Evolutionary conservation across 2,329 filamentous ascomycete genomes (phyloP), one percentile per base, ranked within the genome.

Genomic region (Daldinia sp.): DNA sequence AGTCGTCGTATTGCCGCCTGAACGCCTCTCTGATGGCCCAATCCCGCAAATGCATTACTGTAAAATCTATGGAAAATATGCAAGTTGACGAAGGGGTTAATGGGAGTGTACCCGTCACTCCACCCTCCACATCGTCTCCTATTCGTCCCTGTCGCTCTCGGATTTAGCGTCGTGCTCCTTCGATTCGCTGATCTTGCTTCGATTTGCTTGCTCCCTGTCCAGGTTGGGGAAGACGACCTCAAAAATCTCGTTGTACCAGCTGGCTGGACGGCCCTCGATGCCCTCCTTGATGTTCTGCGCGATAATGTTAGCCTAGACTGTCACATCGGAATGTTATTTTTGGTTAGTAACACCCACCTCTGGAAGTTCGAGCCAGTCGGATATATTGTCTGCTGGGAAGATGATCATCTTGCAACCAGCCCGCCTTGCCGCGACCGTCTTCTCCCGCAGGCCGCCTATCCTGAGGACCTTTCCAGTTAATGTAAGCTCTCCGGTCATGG

Each of bases 401-500:
- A 99, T 91, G 74, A 99, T 90, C 81, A 90, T 97, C 81, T 92
- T 96, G 76, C 94, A 97, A 61, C 97, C 96, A 23, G 96, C 96
- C 71, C 96, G 87, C 77, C 94, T 88, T 65, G 96, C 97, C 33
- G 96, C 96, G 42, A 99, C 95, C 6, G 96, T 98, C 90, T 99
- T 99, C 84, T 99, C 96, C 53, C 96, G 86, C 74, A 99, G 82
- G 0, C 96, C 96, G 56, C 96, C 96, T 78, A 99, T 99, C 69
- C 96, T 88, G 59, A 99, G 83, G 1, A 99, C 95, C 83, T 99
- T 99, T 61, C 96, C 96, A 1, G 96, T 99, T 59, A 99, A 90
- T 1, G 97, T 99, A 71, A 99, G 85, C 82, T 99, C 96, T 71
- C 96, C 96, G 0, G 96, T 99, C 96, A 99, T 99, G 66, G 97